phyloP scores from a whole-genome alignment of 2,329 filamentous ascomycete species.

The Hypoxylon sp. region DNA sequence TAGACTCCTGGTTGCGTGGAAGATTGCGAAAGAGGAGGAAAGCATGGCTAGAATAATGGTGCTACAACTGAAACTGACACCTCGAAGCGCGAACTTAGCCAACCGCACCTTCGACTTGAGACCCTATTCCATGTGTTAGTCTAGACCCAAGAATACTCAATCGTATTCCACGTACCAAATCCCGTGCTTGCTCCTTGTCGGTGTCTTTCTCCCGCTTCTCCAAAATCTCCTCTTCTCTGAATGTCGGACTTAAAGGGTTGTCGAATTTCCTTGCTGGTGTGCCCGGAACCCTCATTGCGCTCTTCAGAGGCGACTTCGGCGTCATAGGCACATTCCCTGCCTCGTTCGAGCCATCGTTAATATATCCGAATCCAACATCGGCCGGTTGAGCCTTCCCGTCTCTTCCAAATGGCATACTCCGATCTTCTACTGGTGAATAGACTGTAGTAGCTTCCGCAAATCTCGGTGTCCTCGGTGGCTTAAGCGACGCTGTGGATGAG shows the following conservation, averaged over 20 bases:
- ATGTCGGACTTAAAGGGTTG: constrained; percentile 91
- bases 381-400: constrained; percentile 78
- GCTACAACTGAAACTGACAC: constrained; percentile 97
- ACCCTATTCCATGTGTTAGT: constrained; percentile 72
- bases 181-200: constrained; percentile 88
- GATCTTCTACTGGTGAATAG: constrained; percentile 79
- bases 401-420: constrained; percentile 68
- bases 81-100: constrained; percentile 94
- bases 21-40: constrained; percentile 89
- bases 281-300: constrained; percentile 88
- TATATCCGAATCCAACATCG: constrained; percentile 94
- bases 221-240: constrained; percentile 86
- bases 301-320: constrained; percentile 87
- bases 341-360: constrained; percentile 72
- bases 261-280: constrained; percentile 80
- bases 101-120: constrained; percentile 91
- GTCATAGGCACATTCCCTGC: constrained; percentile 74
- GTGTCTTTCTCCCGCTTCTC: constrained; percentile 87
- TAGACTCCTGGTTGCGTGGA: constrained; percentile 86
- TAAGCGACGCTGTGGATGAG: constrained; percentile 70
- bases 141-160: constrained; percentile 54
- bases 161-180: constrained; percentile 76
- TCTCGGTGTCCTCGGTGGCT: constrained; percentile 80
- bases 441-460: constrained; percentile 87
- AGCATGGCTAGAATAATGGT: constrained; percentile 95